These are phyloP conservation scores for Neobulgaria alba DNA, from an alignment of 2,329 filamentous ascomycete genomes.

Conservation along the genomic window DNA sequence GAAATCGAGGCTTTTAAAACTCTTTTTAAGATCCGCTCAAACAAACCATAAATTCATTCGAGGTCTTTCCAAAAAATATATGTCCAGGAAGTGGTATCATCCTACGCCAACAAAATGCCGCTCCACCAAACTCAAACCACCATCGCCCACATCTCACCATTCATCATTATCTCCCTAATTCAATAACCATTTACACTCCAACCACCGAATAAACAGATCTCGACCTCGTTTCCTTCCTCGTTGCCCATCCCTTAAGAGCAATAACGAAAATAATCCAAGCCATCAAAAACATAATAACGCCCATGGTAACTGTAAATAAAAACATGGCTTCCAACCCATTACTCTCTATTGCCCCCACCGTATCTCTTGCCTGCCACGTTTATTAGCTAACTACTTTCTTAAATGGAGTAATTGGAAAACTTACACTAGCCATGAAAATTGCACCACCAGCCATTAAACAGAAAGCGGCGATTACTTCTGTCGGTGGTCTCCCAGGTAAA, in stretches of 20 bases:
- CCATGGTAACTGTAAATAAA: constrained; percentile 81
- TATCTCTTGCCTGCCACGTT: constrained; percentile 56
- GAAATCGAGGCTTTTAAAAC: no score
- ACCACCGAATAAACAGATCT: not conserved
- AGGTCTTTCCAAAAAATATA: no score
- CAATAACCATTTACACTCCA: not conserved
- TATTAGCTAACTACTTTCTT: not conserved
- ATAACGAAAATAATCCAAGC: constrained; percentile 72
- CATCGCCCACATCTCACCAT: not conserved
- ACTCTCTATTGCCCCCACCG: constrained; percentile 65
- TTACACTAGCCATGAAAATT: constrained; percentile 85
- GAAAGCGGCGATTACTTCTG: constrained; percentile 80
- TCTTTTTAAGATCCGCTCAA: no score
- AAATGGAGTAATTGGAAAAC: constrained; percentile 31
- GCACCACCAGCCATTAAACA: constrained; percentile 80
- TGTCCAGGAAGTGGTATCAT: constrained; percentile 1
- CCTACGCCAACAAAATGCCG: not conserved
- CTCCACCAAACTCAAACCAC: not conserved
- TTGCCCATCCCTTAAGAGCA: constrained; percentile 81
- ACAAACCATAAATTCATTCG: no score
- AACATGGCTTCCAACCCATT: constrained; percentile 85
- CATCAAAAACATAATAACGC: constrained; percentile 74
- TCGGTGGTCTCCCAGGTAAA: constrained; percentile 76
- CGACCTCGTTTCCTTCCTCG: constrained; percentile 35
- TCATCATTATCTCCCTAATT: not conserved